Base-by-base conservation (phyloP, 2,329 filamentous ascomycete species). In the Thelonectria olida region DNA sequence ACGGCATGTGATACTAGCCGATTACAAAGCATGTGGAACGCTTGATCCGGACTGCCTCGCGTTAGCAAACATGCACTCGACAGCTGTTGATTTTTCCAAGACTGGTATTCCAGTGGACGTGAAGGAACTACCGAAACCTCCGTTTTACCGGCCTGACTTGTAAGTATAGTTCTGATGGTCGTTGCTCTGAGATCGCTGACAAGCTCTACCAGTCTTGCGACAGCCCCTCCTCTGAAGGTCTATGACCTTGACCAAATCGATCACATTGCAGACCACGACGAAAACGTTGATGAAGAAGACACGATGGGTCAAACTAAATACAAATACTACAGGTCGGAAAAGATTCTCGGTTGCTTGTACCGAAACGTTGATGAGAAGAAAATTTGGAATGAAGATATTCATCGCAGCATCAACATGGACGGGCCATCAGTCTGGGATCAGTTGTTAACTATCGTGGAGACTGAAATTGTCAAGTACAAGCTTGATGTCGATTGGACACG, bases 21-120 rank as follows among this genome's bases (percentile, higher is more conserved):
- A 93, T 70, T 81, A 86, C 57, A 74, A 76, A 20, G 36, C 66
- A 0, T 23, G 68, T 0, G 90, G 90, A 0, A 89, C 87, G 0
- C 64, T 77, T 1, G 76, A 88, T 54, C 17, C 48, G 0, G 75
- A 83, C 4, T 92, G 90, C 58, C 53, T 79, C 12, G 73, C 68
- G 1, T 79, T 92, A 15, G 89, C 90, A 0, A 80, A 81, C 62
- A 75, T 93, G 70, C 88, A 91, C 65, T 93, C 90, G 0, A 88
- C 83, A 0, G 90, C 89, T 0, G 90, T 93, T 0, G 90, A 93
- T 73, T 93, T 91, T 67, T 91, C 90, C 4, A 92, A 93, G 75
- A 91, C 90, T 0, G 92, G 92, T 0, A 86, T 90, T 23, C 74
- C 83, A 0, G 87, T 88, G 5, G 76, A 84, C 7, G 71, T 84